Evolutionary conservation across 768 basidiomycete species (phyloP), one percentile per base, ranked within the genome.

Genomic region (Cubamyces lactineus): DNA sequence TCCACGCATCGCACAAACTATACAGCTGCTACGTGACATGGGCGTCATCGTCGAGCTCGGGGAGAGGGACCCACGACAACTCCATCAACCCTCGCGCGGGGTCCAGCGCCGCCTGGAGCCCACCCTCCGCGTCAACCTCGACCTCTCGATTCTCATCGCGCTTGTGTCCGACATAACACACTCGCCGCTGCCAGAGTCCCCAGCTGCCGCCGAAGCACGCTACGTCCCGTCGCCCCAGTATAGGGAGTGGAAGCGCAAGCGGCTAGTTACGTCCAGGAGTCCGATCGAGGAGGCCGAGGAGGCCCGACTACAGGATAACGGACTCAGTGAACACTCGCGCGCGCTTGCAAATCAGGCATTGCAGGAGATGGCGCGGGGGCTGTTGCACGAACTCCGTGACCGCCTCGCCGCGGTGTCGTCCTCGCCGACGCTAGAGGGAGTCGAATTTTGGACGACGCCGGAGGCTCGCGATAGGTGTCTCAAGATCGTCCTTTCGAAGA

Each of bases 61-160:
- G 11, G 86, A 86, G 66, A 79, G 81, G 2, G 66, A 28, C 49
- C 61, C 61, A 24, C 7, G 19, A 1, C 52, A 30, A 5, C 28
- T 55, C 1, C 23, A 41, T 21, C 34, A 48, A 13, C 19, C 34
- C 1, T 63, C 21, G 24, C 53, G 40, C 40, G 56, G 30, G 9
- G 60, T 41, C 34, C 54, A 62, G 24, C 69, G 53, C 26, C 62
- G 16, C 63, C 70, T 48, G 71, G 82, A 40, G 58, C 89, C 88
- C 0, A 90, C 89, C 0, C 67, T 67, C 6, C 76, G 80, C 50
- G 79, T 96, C 73, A 91, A 94, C 65, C 81, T 95, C 38, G 94
- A 96, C 70, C 79, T 96, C 12, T 94, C 92, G 0, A 81, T 90
- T 1, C 82, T 96, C 48, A 89, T 96, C 56, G 93, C 94, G 0